Evolutionary conservation across 2,329 filamentous ascomycete genomes (phyloP).

Genomic region (Aspergillus novoparasiticus): DNA sequence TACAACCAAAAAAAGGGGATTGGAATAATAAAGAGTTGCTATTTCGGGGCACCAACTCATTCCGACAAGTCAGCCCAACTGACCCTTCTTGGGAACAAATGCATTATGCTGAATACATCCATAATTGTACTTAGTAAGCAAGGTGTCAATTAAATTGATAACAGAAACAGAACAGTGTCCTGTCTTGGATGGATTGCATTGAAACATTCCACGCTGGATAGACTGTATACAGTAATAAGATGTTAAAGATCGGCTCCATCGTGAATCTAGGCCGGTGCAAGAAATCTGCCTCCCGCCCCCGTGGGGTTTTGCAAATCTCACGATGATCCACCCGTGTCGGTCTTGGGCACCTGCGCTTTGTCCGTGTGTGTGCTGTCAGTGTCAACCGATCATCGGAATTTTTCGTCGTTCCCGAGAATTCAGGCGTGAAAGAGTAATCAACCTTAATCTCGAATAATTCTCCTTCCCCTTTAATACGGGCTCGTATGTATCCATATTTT

Average conservation of each 20-base stretch:
- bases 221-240: neutral
- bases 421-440: neutral
- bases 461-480: neutral
- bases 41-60: neutral
- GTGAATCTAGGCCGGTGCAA: neutral
- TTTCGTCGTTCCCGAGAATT: neutral
- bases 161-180: neutral
- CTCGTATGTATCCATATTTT: neutral
- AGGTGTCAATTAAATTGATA: neutral
- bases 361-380: neutral
- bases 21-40: neutral
- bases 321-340: slow-evolving; percentile 12
- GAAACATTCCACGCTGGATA: neutral
- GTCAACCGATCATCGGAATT: neutral
- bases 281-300: slow-evolving; percentile 11
- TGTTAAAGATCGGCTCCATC: neutral
- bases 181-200: neutral
- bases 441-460: neutral
- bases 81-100: neutral
- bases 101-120: neutral
- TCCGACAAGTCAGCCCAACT: neutral
- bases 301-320: slow-evolving; percentile 13
- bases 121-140: neutral
- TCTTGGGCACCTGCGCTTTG: slow-evolving; percentile 1
- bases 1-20: neutral